phyloP scores from a whole-genome alignment of 2,329 filamentous ascomycete species.

The Huntiella moniliformis region DNA sequence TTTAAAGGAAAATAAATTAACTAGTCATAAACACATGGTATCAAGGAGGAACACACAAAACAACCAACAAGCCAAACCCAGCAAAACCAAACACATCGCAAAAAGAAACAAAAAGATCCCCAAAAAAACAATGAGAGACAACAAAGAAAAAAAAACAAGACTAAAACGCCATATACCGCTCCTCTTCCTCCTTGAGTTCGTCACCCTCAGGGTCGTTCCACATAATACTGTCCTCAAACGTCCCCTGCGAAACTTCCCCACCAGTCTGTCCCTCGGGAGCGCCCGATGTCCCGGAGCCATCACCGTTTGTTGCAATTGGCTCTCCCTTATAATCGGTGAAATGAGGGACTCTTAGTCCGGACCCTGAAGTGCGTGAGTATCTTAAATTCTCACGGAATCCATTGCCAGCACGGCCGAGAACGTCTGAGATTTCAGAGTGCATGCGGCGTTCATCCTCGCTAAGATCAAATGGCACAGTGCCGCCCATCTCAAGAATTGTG shows the following conservation, averaged over 20 bases:
- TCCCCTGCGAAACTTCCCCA: background rate
- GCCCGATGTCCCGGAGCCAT: too few relatives aligned
- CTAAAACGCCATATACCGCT: conserved; percentile 69
- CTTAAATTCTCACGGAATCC: conserved; percentile 66
- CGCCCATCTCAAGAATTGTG: conserved; percentile 51
- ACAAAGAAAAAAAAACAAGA: conserved; percentile 14
- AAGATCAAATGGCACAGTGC: conserved; percentile 59
- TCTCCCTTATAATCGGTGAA: conserved; percentile 87
- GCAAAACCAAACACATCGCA: background rate
- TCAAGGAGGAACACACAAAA: background rate
- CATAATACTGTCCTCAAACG: conserved; percentile 20
- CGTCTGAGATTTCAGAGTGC: conserved; percentile 57
- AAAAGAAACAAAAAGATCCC: conserved; percentile 1
- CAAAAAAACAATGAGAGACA: background rate
- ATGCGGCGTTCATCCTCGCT: conserved; percentile 90
- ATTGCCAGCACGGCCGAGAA: conserved; percentile 20
- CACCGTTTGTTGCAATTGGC: conserved; percentile 31
- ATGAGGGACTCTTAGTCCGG: conserved; percentile 74
- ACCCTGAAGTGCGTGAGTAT: conserved; percentile 70
- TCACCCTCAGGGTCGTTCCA: conserved; percentile 38
- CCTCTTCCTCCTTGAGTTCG: conserved; percentile 57
- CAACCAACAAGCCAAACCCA: conserved; percentile 1
- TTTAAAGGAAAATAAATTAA: background rate
- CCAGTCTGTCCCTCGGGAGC: too few relatives aligned
- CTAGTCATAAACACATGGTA: background rate